Percentiles rank a stretch among this genome's conserved stretches.
Conservation (phyloP, 2,329 filamentous ascomycete genomes). For the Sarocladiaceae sp. region DNA sequence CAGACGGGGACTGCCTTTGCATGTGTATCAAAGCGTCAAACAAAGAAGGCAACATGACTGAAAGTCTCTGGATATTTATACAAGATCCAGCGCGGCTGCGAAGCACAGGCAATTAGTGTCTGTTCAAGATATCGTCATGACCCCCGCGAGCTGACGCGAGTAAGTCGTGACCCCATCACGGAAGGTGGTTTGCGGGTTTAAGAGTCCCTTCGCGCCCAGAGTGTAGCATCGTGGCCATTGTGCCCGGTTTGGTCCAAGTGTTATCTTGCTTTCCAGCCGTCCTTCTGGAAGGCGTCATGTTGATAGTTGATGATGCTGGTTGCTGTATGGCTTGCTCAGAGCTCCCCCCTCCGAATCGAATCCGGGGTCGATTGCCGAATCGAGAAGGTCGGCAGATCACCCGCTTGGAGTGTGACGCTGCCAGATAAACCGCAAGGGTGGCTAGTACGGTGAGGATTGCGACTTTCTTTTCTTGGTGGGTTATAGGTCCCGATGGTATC, state of each 20-base stretch:
- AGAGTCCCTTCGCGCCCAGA: neutral
- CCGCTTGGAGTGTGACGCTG: slow-evolving; percentile 3
- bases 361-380: slow-evolving; percentile 6
- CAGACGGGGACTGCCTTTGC: neutral
- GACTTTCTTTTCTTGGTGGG: slow-evolving; percentile 7
- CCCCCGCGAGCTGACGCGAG: slow-evolving; percentile 5
- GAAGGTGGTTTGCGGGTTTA: slow-evolving; percentile 5
- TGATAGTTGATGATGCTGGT: no score
- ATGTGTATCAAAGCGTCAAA: slow-evolving; percentile 3
- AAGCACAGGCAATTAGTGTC: slow-evolving; percentile 2
- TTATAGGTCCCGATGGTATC: slow-evolving; percentile 1
- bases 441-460: neutral
- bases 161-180: slow-evolving; percentile 3
- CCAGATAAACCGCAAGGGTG: neutral
- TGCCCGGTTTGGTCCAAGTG: neutral
- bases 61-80: slow-evolving; percentile 6
- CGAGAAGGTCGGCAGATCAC: slow-evolving; percentile 9
- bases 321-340: neutral
- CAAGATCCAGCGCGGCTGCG: neutral
- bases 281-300: neutral
- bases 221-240: slow-evolving; percentile 3
- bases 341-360: neutral
- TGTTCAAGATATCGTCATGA: slow-evolving; percentile 2
- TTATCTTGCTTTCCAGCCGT: slow-evolving; percentile 1
- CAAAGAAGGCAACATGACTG: neutral